Base-by-base conservation (phyloP, 2,329 filamentous ascomycete genomes). In the Rutstroemia sp. region DNA sequence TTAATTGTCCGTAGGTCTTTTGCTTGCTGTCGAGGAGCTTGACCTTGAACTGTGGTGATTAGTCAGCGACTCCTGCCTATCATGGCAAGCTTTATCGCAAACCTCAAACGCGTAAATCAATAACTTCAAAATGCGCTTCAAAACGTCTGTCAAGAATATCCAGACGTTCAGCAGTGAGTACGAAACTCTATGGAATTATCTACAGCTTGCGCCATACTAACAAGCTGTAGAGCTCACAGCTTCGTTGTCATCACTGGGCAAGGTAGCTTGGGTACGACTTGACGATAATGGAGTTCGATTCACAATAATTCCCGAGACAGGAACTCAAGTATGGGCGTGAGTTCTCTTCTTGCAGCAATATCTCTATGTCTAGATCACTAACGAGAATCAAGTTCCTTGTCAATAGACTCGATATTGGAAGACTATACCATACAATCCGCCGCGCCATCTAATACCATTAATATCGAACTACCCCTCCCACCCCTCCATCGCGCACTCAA, bases 241-340 rank as follows among this genome's bases (percentile, higher is more conserved):
- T 10, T 83, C 83, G 14, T 75, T 87, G 59, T 81, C 78, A 57
- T 81, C 83, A 2, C 74, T 87, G 34, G 71, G 70, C 12, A 72
- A 72, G 55, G 62, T 71, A 53, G 70, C 71, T 51, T 70, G 69
- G 68, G 66, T 70, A 8, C 88, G 91, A 63, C 82, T 99, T 37
- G 90, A 92, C 73, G 83, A 95, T 73, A 86, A 92, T 58, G 86
- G 86, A 55, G 86, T 92, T 56, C 91, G 92, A 65, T 96, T 99
- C 74, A 97, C 94, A 59, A 89, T 97, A 67, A 92, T 97, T 60
- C 92, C 94, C 0, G 91, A 96, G 70, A 87, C 89, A 67, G 92
- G 94, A 59, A 95, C 90, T 8, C 92, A 97, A 77, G 92, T 97
- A 54, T 99, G 94, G 94, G 90, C 91, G 79, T 92, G 79, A 69